Evolutionary conservation across 2,329 filamentous ascomycete genomes (phyloP).

Genomic region (Xylariales sp.): DNA sequence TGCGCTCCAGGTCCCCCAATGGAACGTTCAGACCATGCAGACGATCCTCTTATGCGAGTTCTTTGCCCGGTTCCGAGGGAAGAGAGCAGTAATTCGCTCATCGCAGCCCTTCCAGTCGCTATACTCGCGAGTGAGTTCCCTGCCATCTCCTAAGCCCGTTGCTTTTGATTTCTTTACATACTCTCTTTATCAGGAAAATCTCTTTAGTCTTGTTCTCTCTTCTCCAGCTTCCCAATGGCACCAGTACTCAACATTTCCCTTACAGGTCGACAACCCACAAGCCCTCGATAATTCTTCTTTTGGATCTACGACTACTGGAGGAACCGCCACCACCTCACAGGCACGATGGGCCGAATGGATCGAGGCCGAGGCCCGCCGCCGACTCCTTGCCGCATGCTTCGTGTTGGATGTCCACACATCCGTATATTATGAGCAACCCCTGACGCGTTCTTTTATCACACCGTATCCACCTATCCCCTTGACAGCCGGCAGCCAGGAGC

Average conservation of each 20-base stretch:
- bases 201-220: slow-evolving; percentile 29
- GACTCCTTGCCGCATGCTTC: slow-evolving; percentile 53
- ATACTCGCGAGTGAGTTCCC: slow-evolving; percentile 49
- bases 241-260: slow-evolving; percentile 30
- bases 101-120: slow-evolving; percentile 46
- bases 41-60: slow-evolving; percentile 51
- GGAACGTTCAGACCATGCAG: slow-evolving; percentile 48
- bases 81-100: slow-evolving; percentile 40
- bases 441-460: slow-evolving; percentile 29
- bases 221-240: slow-evolving; percentile 23
- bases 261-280: slow-evolving; percentile 35
- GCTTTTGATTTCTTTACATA: slow-evolving; percentile 26
- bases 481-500: slow-evolving; percentile 34
- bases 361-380: slow-evolving; percentile 44
- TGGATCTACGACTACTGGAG: slow-evolving; percentile 15
- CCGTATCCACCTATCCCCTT: slow-evolving; percentile 41
- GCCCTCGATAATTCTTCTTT: slow-evolving; percentile 14
- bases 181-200: slow-evolving; percentile 28
- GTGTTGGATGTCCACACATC: slow-evolving; percentile 52
- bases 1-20: slow-evolving; percentile 37
- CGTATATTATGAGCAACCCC: slow-evolving; percentile 48
- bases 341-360: slow-evolving; percentile 50
- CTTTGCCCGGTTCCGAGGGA: slow-evolving; percentile 50
- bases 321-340: slow-evolving; percentile 20
- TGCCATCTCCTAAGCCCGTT: slow-evolving; percentile 26